A percentile compares a stretch with the other conserved stretches of the same genome.
Conservation (phyloP, 768 basidiomycete species). For the Phanerochaete sordida region DNA sequence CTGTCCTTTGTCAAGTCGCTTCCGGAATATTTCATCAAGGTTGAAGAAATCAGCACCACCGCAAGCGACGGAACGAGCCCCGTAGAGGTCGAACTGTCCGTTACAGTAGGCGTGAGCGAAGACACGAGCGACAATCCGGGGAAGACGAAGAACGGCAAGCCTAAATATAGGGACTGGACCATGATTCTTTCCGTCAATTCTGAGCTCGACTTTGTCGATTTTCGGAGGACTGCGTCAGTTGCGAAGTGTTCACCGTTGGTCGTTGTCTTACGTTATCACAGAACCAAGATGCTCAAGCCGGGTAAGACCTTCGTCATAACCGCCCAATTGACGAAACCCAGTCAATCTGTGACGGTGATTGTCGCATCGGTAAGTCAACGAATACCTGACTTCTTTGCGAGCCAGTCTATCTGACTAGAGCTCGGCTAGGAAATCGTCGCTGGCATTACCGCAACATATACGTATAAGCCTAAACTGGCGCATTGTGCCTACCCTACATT, state of each 20-base stretch:
- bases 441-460: constrained; percentile 50
- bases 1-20: constrained; percentile 57
- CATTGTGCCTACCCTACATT: constrained; percentile 59
- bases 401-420: constrained; percentile 11
- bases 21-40: constrained; percentile 56
- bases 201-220: constrained; percentile 73
- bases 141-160: constrained; percentile 38
- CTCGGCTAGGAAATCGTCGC: constrained; percentile 80
- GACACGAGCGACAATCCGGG: constrained; percentile 22
- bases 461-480: constrained; percentile 56
- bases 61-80: constrained; percentile 43
- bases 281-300: constrained; percentile 64
- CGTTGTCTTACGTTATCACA: constrained; percentile 26
- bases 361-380: constrained; percentile 55
- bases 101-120: constrained; percentile 52
- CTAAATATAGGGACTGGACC: constrained; percentile 59
- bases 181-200: constrained; percentile 73
- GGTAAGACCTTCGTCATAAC: constrained; percentile 57
- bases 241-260: background rate
- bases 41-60: constrained; percentile 44
- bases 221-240: constrained; percentile 70
- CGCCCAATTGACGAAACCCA: constrained; percentile 66
- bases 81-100: constrained; percentile 51
- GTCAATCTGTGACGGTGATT: constrained; percentile 60
- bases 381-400: constrained; percentile 3